Conservation (phyloP, 2,329 filamentous ascomycete genomes). For the Samsoniella hepiali region DNA sequence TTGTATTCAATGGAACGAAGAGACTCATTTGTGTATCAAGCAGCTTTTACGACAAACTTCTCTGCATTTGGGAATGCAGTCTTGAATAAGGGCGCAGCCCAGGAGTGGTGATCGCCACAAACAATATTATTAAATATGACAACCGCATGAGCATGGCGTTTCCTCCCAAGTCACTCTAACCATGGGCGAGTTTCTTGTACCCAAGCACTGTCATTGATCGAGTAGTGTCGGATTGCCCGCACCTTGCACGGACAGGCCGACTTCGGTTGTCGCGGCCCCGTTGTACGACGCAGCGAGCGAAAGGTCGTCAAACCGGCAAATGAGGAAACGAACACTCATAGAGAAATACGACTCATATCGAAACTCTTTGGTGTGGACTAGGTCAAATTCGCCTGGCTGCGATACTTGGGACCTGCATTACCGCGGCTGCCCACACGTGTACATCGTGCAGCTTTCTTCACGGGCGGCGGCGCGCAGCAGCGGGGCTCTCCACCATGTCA, state of each 20-base stretch:
- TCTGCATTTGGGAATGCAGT: constrained; percentile 61
- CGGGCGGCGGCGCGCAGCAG: background rate
- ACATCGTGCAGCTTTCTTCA: constrained; percentile 2
- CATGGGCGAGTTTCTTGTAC: background rate
- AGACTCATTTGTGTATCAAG: constrained; percentile 59
- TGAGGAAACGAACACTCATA: background rate
- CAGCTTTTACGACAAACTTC: constrained; percentile 71
- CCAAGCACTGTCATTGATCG: background rate
- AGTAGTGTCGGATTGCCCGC: background rate
- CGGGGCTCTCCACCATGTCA: constrained; percentile 13
- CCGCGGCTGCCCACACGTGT: background rate
- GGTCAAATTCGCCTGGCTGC: background rate
- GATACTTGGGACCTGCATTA: constrained; percentile 4
- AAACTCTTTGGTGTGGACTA: background rate
- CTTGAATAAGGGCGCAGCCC: background rate
- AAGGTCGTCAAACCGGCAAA: background rate
- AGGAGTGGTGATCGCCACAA: background rate
- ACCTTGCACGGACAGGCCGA: background rate
- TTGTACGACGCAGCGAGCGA: background rate
- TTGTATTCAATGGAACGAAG: constrained; percentile 41
- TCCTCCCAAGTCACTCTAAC: too few relatives aligned
- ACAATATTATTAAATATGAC: background rate
- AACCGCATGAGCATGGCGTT: too few relatives aligned
- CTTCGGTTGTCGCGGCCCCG: background rate
- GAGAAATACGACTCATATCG: background rate